These are phyloP conservation scores for Geranium brycei DNA, from an alignment of 345 rosid genomes.

Conservation along the genomic window DNA sequence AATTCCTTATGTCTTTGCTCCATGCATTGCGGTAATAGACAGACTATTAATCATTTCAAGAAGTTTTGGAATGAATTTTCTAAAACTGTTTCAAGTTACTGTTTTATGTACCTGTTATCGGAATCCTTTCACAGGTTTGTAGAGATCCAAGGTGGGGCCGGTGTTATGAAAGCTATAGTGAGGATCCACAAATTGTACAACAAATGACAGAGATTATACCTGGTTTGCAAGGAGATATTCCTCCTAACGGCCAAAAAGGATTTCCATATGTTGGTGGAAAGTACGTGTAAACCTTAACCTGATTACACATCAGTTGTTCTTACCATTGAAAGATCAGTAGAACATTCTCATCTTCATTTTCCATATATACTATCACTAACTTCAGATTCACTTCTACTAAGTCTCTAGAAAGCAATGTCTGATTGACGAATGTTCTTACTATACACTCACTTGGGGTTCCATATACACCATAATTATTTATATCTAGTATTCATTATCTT, in stretches of 20 bases:
- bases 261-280: conserved; percentile 82
- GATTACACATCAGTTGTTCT: too few relatives aligned
- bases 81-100: background rate
- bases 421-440: too few relatives aligned
- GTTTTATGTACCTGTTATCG: background rate
- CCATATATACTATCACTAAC: too few relatives aligned
- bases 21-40: conserved; percentile 76
- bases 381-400: too few relatives aligned
- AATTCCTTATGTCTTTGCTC: conserved; percentile 84
- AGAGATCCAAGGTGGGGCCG: conserved; percentile 99
- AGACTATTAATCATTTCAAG: background rate
- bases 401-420: too few relatives aligned
- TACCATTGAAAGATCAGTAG: too few relatives aligned
- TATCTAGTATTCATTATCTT: too few relatives aligned
- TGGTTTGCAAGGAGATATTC: conserved; percentile 88
- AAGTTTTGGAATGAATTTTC: background rate
- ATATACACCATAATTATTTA: too few relatives aligned
- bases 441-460: too few relatives aligned
- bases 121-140: conserved; percentile 50
- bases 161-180: conserved; percentile 93
- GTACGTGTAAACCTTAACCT: conserved; percentile 24
- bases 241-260: conserved; percentile 41
- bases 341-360: too few relatives aligned
- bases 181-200: conserved; percentile 68
- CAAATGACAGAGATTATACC: conserved; percentile 71